phyloP scores from a whole-genome alignment of 2,329 filamentous ascomycete genomes.

The Rhynchosporium secalis region DNA sequence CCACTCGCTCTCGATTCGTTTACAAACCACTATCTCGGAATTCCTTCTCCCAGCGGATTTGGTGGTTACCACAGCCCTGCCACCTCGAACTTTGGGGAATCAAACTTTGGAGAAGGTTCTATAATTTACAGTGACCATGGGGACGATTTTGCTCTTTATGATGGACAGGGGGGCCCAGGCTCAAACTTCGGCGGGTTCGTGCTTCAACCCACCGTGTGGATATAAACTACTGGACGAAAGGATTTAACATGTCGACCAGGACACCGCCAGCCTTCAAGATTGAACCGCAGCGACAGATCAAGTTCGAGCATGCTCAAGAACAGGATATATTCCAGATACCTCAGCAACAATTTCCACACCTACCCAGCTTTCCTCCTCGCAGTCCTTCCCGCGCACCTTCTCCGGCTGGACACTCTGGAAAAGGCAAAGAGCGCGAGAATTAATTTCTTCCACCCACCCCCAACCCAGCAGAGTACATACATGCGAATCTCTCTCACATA shows the following conservation, averaged over 20 bases:
- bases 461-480: conserved; percentile 18
- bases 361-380: conserved; percentile 34
- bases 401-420: conserved; percentile 32
- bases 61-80: conserved; percentile 58
- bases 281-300: conserved; percentile 30
- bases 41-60: conserved; percentile 60
- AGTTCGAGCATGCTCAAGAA: conserved; percentile 8
- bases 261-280: conserved; percentile 36
- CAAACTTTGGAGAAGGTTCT: conserved; percentile 62
- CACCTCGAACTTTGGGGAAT: conserved; percentile 62
- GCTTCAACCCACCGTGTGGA: conserved; percentile 41
- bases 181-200: conserved; percentile 42
- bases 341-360: conserved; percentile 23
- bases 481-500: conserved; percentile 29
- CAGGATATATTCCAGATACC: conserved; percentile 26
- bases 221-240: conserved; percentile 38
- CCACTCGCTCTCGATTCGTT: conserved; percentile 56
- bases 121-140: conserved; percentile 63
- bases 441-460: conserved; percentile 29
- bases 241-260: conserved; percentile 41
- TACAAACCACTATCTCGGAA: conserved; percentile 59
- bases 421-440: conserved; percentile 38
- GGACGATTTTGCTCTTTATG: conserved; percentile 46
- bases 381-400: conserved; percentile 32
- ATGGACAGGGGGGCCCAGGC: conserved; percentile 36